Evolutionary conservation across 2,329 filamentous ascomycete genomes (phyloP).

Genomic region (Malbranchea cinnamomea): DNA sequence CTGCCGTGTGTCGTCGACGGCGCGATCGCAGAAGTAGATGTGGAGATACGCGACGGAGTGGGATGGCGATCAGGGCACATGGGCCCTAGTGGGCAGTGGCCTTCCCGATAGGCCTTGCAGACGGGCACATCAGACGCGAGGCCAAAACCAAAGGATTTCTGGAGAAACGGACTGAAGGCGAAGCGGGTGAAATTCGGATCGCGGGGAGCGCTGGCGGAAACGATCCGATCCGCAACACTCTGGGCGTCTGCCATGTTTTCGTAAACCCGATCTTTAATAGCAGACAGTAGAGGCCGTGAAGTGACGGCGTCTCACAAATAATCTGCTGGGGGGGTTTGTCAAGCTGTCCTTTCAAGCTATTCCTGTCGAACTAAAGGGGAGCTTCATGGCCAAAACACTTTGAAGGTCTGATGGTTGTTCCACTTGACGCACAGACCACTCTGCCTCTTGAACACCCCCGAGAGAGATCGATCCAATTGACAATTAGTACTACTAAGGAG

Average conservation of each 20-base stretch:
- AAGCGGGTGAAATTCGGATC: conserved; percentile 47
- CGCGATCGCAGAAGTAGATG: conserved; percentile 26
- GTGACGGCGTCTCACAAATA: too few relatives aligned
- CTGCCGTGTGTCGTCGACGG: conserved; percentile 31
- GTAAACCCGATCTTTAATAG: too few relatives aligned
- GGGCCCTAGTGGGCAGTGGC: conserved; percentile 73
- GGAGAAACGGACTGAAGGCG: conserved; percentile 74
- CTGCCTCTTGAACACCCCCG: too few relatives aligned
- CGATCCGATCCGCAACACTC: conserved; percentile 18
- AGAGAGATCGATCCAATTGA: too few relatives aligned
- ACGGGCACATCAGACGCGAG: conserved; percentile 63
- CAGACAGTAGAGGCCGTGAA: too few relatives aligned
- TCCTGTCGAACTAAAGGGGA: too few relatives aligned
- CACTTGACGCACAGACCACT: too few relatives aligned
- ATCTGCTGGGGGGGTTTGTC: too few relatives aligned
- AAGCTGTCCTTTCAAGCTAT: too few relatives aligned
- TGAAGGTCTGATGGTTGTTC: too few relatives aligned
- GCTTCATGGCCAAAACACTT: too few relatives aligned
- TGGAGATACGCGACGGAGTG: conserved; percentile 30
- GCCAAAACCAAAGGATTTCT: conserved; percentile 68
- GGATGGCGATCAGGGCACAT: conserved; percentile 74
- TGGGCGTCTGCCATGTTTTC: conserved; percentile 21
- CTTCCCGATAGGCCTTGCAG: conserved; percentile 74
- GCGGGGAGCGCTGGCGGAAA: conserved; percentile 22
- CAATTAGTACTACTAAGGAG: too few relatives aligned